phyloP scores from a whole-genome alignment of 345 rosid species.

The Syzygium aqueum region DNA sequence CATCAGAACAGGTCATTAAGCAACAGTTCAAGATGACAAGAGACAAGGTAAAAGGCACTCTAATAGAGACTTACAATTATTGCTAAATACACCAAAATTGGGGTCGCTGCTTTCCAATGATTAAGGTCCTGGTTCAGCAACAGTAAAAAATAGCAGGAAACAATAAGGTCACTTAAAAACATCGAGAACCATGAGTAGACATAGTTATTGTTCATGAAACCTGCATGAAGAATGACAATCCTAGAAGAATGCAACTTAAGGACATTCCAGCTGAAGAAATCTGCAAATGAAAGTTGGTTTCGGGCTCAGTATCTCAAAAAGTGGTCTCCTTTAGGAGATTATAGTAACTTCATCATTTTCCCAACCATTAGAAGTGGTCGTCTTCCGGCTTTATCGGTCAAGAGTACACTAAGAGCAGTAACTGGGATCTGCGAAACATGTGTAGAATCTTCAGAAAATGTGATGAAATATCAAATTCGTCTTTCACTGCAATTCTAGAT shows the following conservation, averaged over 20 bases:
- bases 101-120: conserved; percentile 3
- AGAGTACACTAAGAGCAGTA: not conserved
- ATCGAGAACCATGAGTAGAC: not conserved
- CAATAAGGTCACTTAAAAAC: not conserved
- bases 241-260: conserved; percentile 6
- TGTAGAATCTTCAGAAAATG: not conserved
- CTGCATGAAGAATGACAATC: conserved; percentile 13
- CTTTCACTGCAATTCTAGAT: not conserved
- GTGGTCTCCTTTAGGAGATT: not conserved
- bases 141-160: not conserved
- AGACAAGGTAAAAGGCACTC: not conserved
- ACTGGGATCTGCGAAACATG: conserved; percentile 6
- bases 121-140: conserved; percentile 8
- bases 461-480: not conserved
- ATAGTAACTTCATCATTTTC: not conserved
- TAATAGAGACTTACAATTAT: conserved; percentile 8
- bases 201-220: not conserved
- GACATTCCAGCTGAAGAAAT: conserved; percentile 10
- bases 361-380: conserved; percentile 17
- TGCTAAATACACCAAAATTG: conserved; percentile 19
- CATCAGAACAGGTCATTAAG: not conserved
- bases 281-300: not conserved
- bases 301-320: not conserved
- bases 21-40: not conserved
- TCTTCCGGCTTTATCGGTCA: conserved; percentile 22